Base-by-base conservation (phyloP, 805 yeast genomes). In the Nakazawaea wickerhamii region DNA sequence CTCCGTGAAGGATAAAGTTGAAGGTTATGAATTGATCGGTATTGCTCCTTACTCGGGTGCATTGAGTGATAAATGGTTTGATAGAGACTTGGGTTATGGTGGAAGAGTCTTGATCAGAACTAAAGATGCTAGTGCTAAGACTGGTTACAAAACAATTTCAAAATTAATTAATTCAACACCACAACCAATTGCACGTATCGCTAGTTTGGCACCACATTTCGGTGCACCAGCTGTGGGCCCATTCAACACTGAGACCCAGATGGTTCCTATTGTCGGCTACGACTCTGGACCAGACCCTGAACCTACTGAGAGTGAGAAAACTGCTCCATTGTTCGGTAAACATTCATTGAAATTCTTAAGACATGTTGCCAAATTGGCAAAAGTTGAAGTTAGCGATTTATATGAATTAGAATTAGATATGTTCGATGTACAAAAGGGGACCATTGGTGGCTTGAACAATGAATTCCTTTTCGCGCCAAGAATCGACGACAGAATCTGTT, bases 1-100 rank as follows among this genome's bases (percentile, higher is more conserved):
- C 40, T 81, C 91, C 13, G 67, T 67, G 47, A 82, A 81, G 55
- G 55, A 58, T 6, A 63, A 70, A 8, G 76, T 80, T 13, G 89
- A 84, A 44, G 95, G 95, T 23, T 87, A 75, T 59, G 86, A 84
- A 50, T 63, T 82, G 37, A 65, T 87, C 23, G 96, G 95, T 5
- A 87, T 84, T 30, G 91, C 95, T 0, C 88, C 91, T 1, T 87
- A 87, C 58, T 78, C 87, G 17, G 93, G 93, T 26, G 81, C 85
- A 2, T 60, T 83, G 50, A 65, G 69, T 23, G 69, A 70, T 18
- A 61, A 76, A 32, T 83, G 95, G 89, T 78, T 85, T 72, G 95
- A 87, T 60, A 75, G 95, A 58, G 96, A 87, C 59, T 71, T 87
- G 46, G 93, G 95, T 36, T 60, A 87, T 48, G 95, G 89, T 39